Percentiles rank a stretch among this genome's conserved stretches.
phyloP scores from a whole-genome alignment of 176 grass and related monocot genomes.

The Carex kokanica region DNA sequence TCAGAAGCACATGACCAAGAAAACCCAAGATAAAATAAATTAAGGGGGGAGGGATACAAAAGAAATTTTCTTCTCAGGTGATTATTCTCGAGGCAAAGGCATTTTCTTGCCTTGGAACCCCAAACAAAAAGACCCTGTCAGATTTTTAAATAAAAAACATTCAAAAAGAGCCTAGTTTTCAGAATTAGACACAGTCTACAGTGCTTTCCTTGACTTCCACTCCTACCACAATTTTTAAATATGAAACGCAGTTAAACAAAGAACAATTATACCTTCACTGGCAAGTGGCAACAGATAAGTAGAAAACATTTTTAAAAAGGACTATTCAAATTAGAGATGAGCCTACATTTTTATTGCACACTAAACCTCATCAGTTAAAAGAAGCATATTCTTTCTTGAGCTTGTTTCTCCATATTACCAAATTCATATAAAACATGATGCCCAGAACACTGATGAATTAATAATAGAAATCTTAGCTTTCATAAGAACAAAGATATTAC shows the following conservation, averaged over 20 bases:
- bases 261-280: conserved; percentile 12
- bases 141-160: conserved; percentile 18
- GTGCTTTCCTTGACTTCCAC: conserved; percentile 18
- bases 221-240: background rate
- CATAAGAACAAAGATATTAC: background rate
- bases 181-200: conserved; percentile 30
- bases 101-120: conserved; percentile 46
- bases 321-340: background rate
- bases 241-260: conserved; percentile 1
- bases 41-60: background rate
- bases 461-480: background rate
- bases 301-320: background rate
- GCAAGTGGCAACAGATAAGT: background rate
- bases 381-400: background rate
- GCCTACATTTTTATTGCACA: no score
- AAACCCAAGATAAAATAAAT: conserved; percentile 9
- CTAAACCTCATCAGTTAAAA: background rate
- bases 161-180: conserved; percentile 19
- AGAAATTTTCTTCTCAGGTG: conserved; percentile 35
- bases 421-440: background rate
- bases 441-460: background rate
- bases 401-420: background rate
- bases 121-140: conserved; percentile 47
- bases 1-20: background rate
- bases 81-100: conserved; percentile 56